phyloP scores from a whole-genome alignment of 106 monocot genomes.

The Dioscorea alata region DNA sequence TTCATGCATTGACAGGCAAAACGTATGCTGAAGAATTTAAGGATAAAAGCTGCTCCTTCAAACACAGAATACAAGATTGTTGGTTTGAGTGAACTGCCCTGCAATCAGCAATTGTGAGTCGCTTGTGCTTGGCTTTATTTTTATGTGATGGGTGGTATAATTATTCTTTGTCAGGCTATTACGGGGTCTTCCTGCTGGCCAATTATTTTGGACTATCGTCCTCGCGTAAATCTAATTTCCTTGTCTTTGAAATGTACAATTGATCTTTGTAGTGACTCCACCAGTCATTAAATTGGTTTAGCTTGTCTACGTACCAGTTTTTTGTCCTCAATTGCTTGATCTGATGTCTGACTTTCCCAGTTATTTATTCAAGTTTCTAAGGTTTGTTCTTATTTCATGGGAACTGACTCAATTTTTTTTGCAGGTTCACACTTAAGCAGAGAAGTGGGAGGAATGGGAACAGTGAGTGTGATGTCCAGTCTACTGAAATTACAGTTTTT shows the following conservation, averaged over 20 bases:
- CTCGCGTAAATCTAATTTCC: too few relatives aligned
- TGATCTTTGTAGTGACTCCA: too few relatives aligned
- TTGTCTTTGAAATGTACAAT: too few relatives aligned
- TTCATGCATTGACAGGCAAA: conserved; percentile 45
- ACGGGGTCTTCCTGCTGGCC: too few relatives aligned
- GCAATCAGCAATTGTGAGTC: conserved; percentile 53
- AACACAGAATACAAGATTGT: conserved; percentile 76
- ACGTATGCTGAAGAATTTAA: conserved; percentile 71
- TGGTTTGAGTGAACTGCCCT: conserved; percentile 78
- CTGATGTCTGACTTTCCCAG: too few relatives aligned
- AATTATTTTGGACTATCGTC: too few relatives aligned
- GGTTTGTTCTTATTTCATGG: too few relatives aligned
- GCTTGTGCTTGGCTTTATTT: not conserved
- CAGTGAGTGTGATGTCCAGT: conserved; percentile 19
- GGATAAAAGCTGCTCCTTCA: conserved; percentile 42
- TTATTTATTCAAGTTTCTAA: too few relatives aligned
- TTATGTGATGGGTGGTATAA: not conserved
- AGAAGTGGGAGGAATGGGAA: conserved; percentile 32
- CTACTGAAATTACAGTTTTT: conserved; percentile 60
- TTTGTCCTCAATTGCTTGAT: too few relatives aligned
- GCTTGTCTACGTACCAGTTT: too few relatives aligned
- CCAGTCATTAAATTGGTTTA: too few relatives aligned
- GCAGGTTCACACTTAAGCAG: conserved; percentile 64
- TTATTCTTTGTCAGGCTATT: not conserved
- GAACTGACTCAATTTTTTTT: not conserved